Evolutionary conservation across 2,329 filamentous ascomycete species (phyloP), one percentile per base, ranked within the genome.

Genomic region (Sporothrix phasma): DNA sequence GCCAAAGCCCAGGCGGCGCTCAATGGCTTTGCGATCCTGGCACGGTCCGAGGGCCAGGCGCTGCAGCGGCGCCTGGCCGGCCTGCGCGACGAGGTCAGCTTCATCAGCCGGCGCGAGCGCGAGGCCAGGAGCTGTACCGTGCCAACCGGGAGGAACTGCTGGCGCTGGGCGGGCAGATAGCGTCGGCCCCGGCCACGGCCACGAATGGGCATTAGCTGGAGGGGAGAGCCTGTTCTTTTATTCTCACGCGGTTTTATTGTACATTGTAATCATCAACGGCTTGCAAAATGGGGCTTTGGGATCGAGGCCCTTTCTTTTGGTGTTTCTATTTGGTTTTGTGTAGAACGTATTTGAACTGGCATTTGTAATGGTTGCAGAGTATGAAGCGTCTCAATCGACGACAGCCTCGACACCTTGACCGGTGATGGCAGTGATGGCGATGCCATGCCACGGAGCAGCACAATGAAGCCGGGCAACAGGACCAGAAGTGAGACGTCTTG

Each of bases 61-160:
- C 81, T 97, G 65, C 79, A 80, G 53, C 82, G 85, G 63, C 82
- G 94, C 34, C 77, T 97, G 61, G 89, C 88, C 69, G 81, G 81
- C 11, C 76, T 97, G 64, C 84, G 92, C 60, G 88, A 89, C n/a
- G 92, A 97, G 74, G 92, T 96, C 24, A 83, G 80, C 6, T 90
- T 89, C 70, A 83, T 97, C 10, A 89, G 86, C 69, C 85, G 85
- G 70, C 81, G 93, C 67, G 93, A 97, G 78, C 82, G 92, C 65
- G 91, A 97, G 76, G 92, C 91, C 94, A 99, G 76, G 92, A 97
- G 68, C 74, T 88, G 70, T 99, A 94, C 73, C 83, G 89, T 69
- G 79, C 77, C 68, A 84, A 86, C 65, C 90, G 84, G 75, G 90
- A 92, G 54, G 94, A 97, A 79, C 74, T 97, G 69, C 84, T 87